Evolutionary conservation across 345 rosid genomes (phyloP), one percentile per base, ranked within the genome.

Genomic region (Syzygium grande): DNA sequence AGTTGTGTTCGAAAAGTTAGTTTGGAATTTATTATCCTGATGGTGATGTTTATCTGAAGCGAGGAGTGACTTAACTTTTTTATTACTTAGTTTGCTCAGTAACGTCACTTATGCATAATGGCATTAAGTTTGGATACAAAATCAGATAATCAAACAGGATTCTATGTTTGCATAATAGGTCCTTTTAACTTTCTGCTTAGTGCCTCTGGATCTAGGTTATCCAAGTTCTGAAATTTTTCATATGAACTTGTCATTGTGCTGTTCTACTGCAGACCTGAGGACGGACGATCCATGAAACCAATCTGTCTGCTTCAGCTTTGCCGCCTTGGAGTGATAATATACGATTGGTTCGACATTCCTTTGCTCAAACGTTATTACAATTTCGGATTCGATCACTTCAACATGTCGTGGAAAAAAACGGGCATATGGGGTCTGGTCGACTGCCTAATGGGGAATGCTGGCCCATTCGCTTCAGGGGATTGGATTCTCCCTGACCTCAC

Each of bases 401-500:
- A 94, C 93, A 90, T 96, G 92, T 93, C 98, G 0, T 90, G 99
- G 95, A 97, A 86, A 92, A 94, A 94, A 90, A 78, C 87, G 8
- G 97, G 99, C 51, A 27, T 97, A 51, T 85, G 91, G 77, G 98
- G 99, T 83, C 96, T 98, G 23, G 88, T 94, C 2, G 93, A 96
- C 88, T 92, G 92, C 58, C 95, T 98, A 4, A 55, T 96, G 87
- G 99, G 99, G 68, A 95, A 94, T 84, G 78, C 94, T 15, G 99
- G 99, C 8, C 99, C 99, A n/a, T 94, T 96, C 41, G 94, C 97
- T 23, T 90, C 98, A 0, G 98, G 92, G 68, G 99, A 98, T 88
- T 98, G 99, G 99, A 94, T 98, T 87, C 94, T 98, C 52, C 97
- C 99, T 58, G 99, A 98, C 87, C 98, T 98, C 65, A 96, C 99